phyloP scores from a whole-genome alignment of 768 basidiomycete species.

The Aureoboletus auriporus region DNA sequence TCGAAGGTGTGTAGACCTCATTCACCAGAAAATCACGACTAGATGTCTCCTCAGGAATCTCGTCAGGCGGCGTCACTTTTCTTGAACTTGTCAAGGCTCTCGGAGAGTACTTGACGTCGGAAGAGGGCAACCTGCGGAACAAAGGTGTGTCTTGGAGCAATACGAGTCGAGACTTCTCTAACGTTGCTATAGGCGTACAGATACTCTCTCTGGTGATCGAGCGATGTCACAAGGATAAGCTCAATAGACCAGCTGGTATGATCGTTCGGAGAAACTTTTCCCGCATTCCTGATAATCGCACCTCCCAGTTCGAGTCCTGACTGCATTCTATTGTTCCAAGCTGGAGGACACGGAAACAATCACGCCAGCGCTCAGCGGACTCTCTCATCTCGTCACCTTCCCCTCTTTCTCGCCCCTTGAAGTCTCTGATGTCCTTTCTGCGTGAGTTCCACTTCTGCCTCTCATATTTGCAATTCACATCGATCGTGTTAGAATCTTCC shows the following conservation, averaged over 20 bases:
- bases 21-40: neutral
- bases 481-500: constrained; percentile 53
- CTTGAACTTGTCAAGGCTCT: constrained; percentile 81
- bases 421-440: constrained; percentile 50
- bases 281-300: constrained; percentile 1
- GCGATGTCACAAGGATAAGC: constrained; percentile 52
- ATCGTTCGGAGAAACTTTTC: neutral
- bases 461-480: neutral
- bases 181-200: constrained; percentile 61
- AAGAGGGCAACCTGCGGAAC: constrained; percentile 70
- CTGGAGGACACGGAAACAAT: constrained; percentile 83
- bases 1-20: constrained; percentile 42
- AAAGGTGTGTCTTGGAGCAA: constrained; percentile 55
- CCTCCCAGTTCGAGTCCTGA: constrained; percentile 70
- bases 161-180: neutral
- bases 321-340: constrained; percentile 80
- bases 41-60: constrained; percentile 39
- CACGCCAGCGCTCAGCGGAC: constrained; percentile 75
- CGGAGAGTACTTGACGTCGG: constrained; percentile 83
- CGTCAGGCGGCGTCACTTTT: constrained; percentile 54
- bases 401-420: constrained; percentile 64
- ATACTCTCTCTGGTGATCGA: constrained; percentile 72
- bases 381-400: constrained; percentile 60
- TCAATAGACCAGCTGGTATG: constrained; percentile 83
- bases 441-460: constrained; percentile 41